Evolutionary conservation across 1,139 yeast species (phyloP), one percentile per base, ranked within the genome.

Genomic region (Diutina sp.): DNA sequence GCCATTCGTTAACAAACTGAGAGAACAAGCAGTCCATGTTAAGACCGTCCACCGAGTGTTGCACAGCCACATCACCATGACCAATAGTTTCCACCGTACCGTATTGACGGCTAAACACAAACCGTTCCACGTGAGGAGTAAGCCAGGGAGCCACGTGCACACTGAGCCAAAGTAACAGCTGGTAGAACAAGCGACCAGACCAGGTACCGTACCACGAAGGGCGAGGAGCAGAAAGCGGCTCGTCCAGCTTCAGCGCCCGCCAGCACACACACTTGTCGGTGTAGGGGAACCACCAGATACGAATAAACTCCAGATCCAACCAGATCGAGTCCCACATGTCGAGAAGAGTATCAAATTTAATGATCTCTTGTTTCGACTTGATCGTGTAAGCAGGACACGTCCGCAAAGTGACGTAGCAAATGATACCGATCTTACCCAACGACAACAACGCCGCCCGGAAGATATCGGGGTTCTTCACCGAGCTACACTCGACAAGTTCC

Each of bases 231-330:
- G 87, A 78, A 54, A 83, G 71, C 1, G 85, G 80, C 52, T 85
- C 88, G 32, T 73, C 73, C 2, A 85, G 74, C 66, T 89, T 89
- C 52, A 82, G 75, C 38, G 96, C 98, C 66, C 95, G 82, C 97
- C 98, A 93, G 56, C 90, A 73, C 45, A 90, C 84, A 72, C 96
- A 89, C 64, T 85, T 85, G 57, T 82, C 82, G 28, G 95, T 79
- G 68, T 93, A 93, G 0, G 99, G 99, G 69, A 88, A 93, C 98
- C 99, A 93, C 98, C 98, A 93, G 55, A 90, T 82, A 61, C 98
- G 80, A 53, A 90, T 85, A 65, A 84, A 93, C 71, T 93, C 99
- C n/a, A 91, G 80, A 56, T 89, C 84, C 8, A 89, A 82, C 97
- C 98, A 93, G 52, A 91, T 71, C 16, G 77, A 74, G 58, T 83